Percentiles rank a stretch among this genome's conserved stretches.
These are phyloP conservation scores for Salix arbutifolia DNA, from an alignment of 345 rosid genomes.

Conservation along the genomic window DNA sequence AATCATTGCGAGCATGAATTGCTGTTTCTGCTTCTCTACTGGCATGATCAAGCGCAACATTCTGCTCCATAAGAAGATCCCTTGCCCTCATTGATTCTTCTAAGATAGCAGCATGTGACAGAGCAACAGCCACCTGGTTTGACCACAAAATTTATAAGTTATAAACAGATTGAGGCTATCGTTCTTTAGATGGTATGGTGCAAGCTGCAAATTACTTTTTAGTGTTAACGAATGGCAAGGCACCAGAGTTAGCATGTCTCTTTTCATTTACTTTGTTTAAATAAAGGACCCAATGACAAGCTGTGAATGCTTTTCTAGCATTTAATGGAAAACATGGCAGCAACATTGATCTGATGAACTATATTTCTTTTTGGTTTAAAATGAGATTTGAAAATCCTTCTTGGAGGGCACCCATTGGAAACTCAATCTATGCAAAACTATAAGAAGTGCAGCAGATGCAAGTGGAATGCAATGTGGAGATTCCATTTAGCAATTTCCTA, in stretches of 20 bases:
- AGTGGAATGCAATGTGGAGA: not conserved
- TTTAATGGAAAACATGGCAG: not conserved
- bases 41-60: constrained; percentile 88
- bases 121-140: constrained; percentile 90
- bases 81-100: constrained; percentile 99
- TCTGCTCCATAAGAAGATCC: constrained; percentile 93
- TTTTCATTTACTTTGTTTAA: not conserved
- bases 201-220: not conserved
- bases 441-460: not conserved
- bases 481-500: not conserved
- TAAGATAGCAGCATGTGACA: constrained; percentile 94
- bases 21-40: constrained; percentile 97
- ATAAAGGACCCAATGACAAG: not conserved
- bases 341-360: not conserved
- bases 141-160: constrained; percentile 4
- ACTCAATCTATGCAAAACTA: not conserved
- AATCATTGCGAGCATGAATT: constrained; percentile 89
- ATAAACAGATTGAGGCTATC: not conserved
- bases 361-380: not conserved
- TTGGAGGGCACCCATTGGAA: not conserved
- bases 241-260: not conserved
- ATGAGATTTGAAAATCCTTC: not conserved
- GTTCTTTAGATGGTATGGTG: not conserved
- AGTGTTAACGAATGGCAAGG: not conserved
- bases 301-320: not conserved